These are phyloP conservation scores for Striga asiatica DNA, from an alignment of 257 asterid species.

Conservation along the genomic window DNA sequence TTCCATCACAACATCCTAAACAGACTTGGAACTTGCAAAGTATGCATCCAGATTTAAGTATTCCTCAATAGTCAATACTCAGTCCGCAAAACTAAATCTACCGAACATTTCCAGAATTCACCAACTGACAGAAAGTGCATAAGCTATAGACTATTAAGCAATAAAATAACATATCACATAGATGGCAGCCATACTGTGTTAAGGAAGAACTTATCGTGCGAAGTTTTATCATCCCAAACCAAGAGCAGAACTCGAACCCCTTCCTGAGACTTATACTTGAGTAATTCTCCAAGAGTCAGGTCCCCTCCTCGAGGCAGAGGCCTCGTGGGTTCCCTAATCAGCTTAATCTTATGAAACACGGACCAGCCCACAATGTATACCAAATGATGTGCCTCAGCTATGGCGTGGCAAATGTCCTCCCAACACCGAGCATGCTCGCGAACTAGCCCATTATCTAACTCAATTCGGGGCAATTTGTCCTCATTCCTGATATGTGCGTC, in stretches of 20 bases:
- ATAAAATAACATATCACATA: not conserved
- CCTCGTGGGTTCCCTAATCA: slow-evolving; percentile 64
- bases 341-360: slow-evolving; percentile 56
- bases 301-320: slow-evolving; percentile 83
- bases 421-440: slow-evolving; percentile 51
- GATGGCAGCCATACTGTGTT: slow-evolving; percentile 49
- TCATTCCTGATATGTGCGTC: slow-evolving; percentile 59
- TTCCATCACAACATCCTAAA: slow-evolving; percentile 1
- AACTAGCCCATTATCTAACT: slow-evolving; percentile 42
- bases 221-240: slow-evolving; percentile 94
- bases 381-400: slow-evolving; percentile 84
- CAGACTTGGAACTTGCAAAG: not conserved
- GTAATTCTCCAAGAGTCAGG: slow-evolving; percentile 73
- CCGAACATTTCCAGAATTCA: not conserved
- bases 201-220: slow-evolving; percentile 51
- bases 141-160: not conserved
- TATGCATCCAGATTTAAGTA: not conserved
- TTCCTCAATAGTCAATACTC: not conserved
- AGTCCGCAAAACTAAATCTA: not conserved
- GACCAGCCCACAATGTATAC: slow-evolving; percentile 92
- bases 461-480: slow-evolving; percentile 34
- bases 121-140: not conserved
- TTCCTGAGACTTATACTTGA: slow-evolving; percentile 87
- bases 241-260: slow-evolving; percentile 87
- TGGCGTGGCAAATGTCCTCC: slow-evolving; percentile 85